Conservation (phyloP, 2,329 filamentous ascomycete species). For the Talaromyces sp. region DNA sequence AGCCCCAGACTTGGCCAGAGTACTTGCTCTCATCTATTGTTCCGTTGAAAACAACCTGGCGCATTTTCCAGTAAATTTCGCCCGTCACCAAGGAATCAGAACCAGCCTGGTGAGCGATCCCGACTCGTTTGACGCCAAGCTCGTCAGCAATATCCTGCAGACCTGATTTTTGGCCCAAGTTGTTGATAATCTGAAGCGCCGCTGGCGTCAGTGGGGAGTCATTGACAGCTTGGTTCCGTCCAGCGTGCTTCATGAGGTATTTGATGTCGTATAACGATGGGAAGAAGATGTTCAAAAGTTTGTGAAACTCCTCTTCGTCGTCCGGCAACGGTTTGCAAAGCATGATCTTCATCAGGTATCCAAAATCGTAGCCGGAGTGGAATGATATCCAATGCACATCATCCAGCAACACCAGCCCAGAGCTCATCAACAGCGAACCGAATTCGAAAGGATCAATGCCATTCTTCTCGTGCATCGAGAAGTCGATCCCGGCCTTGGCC, state of each 20-base stretch:
- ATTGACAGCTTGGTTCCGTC: constrained; percentile 62
- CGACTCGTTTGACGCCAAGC: constrained; percentile 82
- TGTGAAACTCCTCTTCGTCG: constrained; percentile 84
- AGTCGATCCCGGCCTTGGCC: constrained; percentile 88
- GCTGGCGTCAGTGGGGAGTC: constrained; percentile 58
- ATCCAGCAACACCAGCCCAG: constrained; percentile 80
- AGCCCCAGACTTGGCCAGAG: constrained; percentile 85
- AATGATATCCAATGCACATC: constrained; percentile 96
- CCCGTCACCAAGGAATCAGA: constrained; percentile 92
- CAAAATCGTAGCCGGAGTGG: constrained; percentile 97
- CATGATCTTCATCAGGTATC: constrained; percentile 91
- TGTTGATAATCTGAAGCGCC: constrained; percentile 69
- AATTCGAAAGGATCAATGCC: constrained; percentile 90
- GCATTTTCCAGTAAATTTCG: constrained; percentile 90
- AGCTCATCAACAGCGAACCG: constrained; percentile 82
- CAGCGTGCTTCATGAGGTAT: constrained; percentile 88
- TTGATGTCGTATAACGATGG: constrained; percentile 94
- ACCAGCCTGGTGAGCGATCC: constrained; percentile 84
- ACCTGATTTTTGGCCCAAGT: constrained; percentile 84
- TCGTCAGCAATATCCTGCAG: constrained; percentile 92
- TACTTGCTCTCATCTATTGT: constrained; percentile 73
- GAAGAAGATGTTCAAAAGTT: constrained; percentile 86
- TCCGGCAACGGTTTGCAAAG: constrained; percentile 76
- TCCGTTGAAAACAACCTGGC: constrained; percentile 79
- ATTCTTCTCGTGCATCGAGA: constrained; percentile 73